Evolutionary conservation across 139 green algal species (phyloP).

Genomic region (Tetradesmus obliquus): DNA sequence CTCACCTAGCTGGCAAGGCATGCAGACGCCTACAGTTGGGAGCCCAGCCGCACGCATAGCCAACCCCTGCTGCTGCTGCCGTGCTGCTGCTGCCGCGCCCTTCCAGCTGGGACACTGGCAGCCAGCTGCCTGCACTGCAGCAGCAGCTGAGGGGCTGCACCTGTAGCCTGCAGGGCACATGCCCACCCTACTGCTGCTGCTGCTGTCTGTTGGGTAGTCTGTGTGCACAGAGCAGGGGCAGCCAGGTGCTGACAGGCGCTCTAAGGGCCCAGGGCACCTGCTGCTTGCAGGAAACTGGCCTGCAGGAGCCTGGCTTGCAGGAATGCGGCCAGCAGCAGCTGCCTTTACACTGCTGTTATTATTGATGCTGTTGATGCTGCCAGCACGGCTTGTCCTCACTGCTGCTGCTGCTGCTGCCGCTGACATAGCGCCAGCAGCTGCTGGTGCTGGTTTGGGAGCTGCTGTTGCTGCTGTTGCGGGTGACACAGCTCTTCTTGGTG

Average conservation of each 20-base stretch:
- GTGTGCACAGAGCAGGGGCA: not conserved
- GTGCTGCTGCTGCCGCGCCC: not conserved
- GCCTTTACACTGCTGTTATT: not conserved
- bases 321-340: not conserved
- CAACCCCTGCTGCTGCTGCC: slow-evolving; percentile 4
- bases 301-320: not conserved
- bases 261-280: not conserved
- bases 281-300: not conserved
- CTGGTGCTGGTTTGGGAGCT: not conserved
- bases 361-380: not conserved
- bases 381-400: not conserved
- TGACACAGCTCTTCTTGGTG: not conserved
- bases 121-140: not conserved
- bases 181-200: not conserved
- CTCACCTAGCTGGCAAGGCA: slow-evolving; percentile 28
- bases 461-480: not conserved
- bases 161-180: slow-evolving; percentile 5
- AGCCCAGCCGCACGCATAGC: not conserved
- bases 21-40: not conserved
- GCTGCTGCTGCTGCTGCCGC: not conserved
- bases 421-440: not conserved
- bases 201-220: not conserved
- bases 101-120: not conserved
- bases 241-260: not conserved
- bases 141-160: slow-evolving; percentile 18